Evolutionary conservation across 192 early-diverging fungal species (phyloP), one percentile per base, ranked within the genome.

Genomic region (Coemansia sp.): DNA sequence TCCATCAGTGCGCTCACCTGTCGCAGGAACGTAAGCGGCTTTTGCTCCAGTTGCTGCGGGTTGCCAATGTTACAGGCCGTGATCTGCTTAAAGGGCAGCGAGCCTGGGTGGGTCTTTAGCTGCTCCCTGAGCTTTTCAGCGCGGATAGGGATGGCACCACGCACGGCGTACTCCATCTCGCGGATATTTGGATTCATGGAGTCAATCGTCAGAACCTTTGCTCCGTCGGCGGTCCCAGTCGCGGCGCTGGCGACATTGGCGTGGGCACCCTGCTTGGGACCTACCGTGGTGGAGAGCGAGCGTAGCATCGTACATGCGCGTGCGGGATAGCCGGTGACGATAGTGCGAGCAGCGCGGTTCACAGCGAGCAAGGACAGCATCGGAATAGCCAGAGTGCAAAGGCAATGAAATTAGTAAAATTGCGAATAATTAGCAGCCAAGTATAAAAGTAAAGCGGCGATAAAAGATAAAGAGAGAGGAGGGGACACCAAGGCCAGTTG

Each of bases 1-100:
- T 97, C 95, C 52, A 89, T 87, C 58, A 99, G 83, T 22, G 95
- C 91, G 41, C 91, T 87, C 20, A 97, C 95, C 85, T 99, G 97
- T 52, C 97, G 92, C 87, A 97, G 91, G 67, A 99, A 99, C 18
- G 96, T 97, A 77, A 98, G 93, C 22, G 96, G 96, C 74, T 90
- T 88, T 85, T 97, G 94, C 41, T 75, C 80, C 16, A 96, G 88
- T 84, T 94, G 93, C 85, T 96, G 95, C 61, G 95, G 95, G 80
- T 97, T 97, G 71, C 95, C 95, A 73, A 97, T 97, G 72, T 97
- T 97, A 84, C 93, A 93, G 69, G 85, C 85, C 31, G 88, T 88
- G 75, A 97, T 86, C 29, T 82, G 72, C 40, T 80, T 79, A 76
- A 95, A 96, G 9, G 90, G 89, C 40, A 92, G 86, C n/a, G 71